Conservation (phyloP, 495 filamentous ascomycete species). For the Aspergillus bertholletiae region DNA sequence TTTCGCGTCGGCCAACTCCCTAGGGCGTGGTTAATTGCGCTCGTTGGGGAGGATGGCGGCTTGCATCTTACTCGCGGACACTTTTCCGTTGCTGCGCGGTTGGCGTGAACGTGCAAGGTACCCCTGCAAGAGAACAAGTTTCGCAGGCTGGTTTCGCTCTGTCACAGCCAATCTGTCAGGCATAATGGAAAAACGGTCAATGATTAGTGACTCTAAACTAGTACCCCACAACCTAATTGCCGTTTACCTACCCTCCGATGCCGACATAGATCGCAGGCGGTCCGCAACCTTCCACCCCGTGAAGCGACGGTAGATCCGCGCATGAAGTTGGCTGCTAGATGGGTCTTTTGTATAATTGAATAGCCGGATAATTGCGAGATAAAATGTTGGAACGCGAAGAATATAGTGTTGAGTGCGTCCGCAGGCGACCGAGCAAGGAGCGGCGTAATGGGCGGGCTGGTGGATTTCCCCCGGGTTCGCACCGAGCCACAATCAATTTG, state of each 20-base stretch:
- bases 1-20: conserved; percentile 22
- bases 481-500: neutral
- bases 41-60: no score
- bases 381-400: no score
- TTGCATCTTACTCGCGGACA: conserved; percentile 18
- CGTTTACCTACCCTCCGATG: conserved; percentile 15
- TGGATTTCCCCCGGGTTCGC: neutral
- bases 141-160: conserved; percentile 25
- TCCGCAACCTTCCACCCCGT: neutral
- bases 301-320: neutral
- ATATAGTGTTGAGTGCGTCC: no score
- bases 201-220: neutral
- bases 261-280: conserved; percentile 13
- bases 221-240: neutral
- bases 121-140: conserved; percentile 19
- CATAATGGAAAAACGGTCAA: neutral
- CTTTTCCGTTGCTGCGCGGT: conserved; percentile 13
- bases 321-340: neutral
- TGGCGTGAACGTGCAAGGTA: conserved; percentile 22
- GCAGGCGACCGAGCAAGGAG: no score
- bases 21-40: conserved; percentile 4
- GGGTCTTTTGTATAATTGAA: neutral
- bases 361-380: neutral
- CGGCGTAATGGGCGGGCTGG: no score
- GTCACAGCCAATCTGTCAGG: conserved; percentile 25